Percentiles rank a stretch among this genome's conserved stretches.
phyloP scores from a whole-genome alignment of 2,329 filamentous ascomycete species.

The Alternaria metachromatica region DNA sequence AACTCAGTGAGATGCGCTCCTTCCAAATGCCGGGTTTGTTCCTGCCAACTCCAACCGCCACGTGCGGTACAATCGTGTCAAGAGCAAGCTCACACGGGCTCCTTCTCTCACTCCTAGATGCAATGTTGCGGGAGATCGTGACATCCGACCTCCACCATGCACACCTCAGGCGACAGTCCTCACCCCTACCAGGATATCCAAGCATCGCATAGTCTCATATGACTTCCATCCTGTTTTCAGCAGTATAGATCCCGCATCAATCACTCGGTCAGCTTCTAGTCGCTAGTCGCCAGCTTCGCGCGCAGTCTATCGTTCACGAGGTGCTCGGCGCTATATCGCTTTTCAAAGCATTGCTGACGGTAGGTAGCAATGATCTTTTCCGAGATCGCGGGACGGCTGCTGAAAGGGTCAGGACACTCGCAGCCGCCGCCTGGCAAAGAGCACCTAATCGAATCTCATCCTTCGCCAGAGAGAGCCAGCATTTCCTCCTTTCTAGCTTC shows the following conservation, averaged over 20 bases:
- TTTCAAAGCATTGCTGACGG: slow-evolving; percentile 22
- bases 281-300: slow-evolving; percentile 29
- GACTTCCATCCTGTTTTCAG: slow-evolving; percentile 46
- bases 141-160: slow-evolving; percentile 17
- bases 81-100: slow-evolving; percentile 10
- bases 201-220: slow-evolving; percentile 50
- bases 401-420: slow-evolving; percentile 44
- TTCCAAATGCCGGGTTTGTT: not conserved
- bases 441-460: slow-evolving; percentile 17
- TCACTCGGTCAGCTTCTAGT: slow-evolving; percentile 42
- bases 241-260: slow-evolving; percentile 45
- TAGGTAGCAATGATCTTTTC: slow-evolving; percentile 39
- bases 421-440: slow-evolving; percentile 32
- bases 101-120: slow-evolving; percentile 8
- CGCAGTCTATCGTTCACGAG: slow-evolving; percentile 32
- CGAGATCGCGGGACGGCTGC: slow-evolving; percentile 41
- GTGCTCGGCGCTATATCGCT: slow-evolving; percentile 9
- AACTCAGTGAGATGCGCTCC: not conserved
- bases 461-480: slow-evolving; percentile 25
- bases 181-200: slow-evolving; percentile 39
- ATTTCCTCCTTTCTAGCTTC: slow-evolving; percentile 17
- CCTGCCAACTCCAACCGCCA: not conserved
- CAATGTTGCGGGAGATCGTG: slow-evolving; percentile 2
- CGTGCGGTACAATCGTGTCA: slow-evolving; percentile 2
- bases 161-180: slow-evolving; percentile 35